Evolutionary conservation across 352 stramenopile species (phyloP).

Genomic region (Elongisporangium prolatum): DNA sequence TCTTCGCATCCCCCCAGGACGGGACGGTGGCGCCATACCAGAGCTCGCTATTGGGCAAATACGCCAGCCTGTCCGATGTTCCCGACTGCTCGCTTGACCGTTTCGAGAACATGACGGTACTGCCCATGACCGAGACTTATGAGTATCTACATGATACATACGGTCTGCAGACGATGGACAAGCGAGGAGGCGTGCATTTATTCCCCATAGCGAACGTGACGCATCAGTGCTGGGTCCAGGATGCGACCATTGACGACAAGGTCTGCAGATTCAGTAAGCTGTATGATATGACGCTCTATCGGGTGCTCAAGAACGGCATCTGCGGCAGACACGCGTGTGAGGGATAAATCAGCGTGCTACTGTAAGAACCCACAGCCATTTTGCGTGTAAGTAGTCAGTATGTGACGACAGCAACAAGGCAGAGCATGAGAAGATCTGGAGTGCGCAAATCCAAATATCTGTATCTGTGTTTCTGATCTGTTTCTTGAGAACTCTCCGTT

Average conservation of each 20-base stretch:
- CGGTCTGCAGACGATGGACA: conserved; percentile 25
- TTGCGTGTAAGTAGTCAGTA: not conserved
- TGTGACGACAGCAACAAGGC: not conserved
- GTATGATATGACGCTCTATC: not conserved
- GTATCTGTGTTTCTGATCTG: not conserved
- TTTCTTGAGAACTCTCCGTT: too few relatives aligned
- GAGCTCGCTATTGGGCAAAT: conserved; percentile 30
- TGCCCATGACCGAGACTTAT: conserved; percentile 21
- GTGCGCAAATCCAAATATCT: not conserved
- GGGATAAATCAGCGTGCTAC: not conserved
- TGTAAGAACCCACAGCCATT: too few relatives aligned
- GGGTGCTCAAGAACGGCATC: not conserved
- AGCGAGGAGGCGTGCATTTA: conserved; percentile 26
- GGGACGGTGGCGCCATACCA: conserved; percentile 37
- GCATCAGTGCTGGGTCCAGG: conserved; percentile 27
- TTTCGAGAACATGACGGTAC: conserved; percentile 24
- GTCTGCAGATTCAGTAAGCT: not conserved
- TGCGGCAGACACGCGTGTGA: not conserved
- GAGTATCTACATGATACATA: conserved; percentile 34
- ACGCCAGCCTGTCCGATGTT: conserved; percentile 18
- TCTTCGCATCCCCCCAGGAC: conserved; percentile 34
- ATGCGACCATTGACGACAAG: conserved; percentile 12
- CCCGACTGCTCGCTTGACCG: not conserved
- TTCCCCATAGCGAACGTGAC: conserved; percentile 14
- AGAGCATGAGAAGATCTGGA: not conserved